A percentile compares a stretch with the other conserved stretches of the same genome.
Evolutionary conservation across 2,329 filamentous ascomycete genomes (phyloP).

Genomic region (Xylariales sp.): DNA sequence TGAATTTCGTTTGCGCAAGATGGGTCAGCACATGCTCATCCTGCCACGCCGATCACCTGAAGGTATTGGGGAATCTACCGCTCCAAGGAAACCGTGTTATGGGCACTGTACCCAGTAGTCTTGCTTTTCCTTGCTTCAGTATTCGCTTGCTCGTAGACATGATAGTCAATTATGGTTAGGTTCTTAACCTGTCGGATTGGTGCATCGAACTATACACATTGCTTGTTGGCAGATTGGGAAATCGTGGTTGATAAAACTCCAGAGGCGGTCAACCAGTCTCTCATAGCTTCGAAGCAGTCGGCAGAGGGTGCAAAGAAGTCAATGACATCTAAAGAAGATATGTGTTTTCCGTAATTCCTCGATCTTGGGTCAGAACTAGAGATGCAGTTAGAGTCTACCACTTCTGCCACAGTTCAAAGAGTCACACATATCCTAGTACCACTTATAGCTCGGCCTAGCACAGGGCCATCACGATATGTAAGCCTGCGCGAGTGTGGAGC

Average conservation of each 20-base stretch:
- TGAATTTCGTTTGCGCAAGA: no score
- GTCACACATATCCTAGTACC: conserved; percentile 23
- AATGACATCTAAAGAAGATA: conserved; percentile 31
- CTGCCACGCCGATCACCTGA: conserved; percentile 26
- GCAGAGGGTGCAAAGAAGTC: conserved; percentile 33
- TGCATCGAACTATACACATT: conserved; percentile 40
- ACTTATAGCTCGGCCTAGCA: conserved; percentile 18
- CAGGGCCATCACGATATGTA: no score
- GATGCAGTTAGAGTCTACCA: conserved; percentile 6
- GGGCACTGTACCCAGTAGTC: conserved; percentile 13
- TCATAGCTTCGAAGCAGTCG: conserved; percentile 29
- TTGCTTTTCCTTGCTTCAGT: no score
- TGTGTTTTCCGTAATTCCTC: conserved; percentile 35
- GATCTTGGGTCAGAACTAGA: conserved; percentile 29
- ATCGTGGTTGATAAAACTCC: conserved; percentile 27
- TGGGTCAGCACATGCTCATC: conserved; percentile 19
- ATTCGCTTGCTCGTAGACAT: conserved; percentile 32
- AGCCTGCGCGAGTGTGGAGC: no score
- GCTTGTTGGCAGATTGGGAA: conserved; percentile 26
- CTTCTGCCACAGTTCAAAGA: neutral
- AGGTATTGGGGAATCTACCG: conserved; percentile 31
- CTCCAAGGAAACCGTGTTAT: conserved; percentile 21
- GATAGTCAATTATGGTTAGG: conserved; percentile 34
- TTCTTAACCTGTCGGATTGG: conserved; percentile 32
- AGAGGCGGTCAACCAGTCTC: conserved; percentile 31